Conservation (phyloP, 495 filamentous ascomycete species). For the Daldinia caldariorum region DNA sequence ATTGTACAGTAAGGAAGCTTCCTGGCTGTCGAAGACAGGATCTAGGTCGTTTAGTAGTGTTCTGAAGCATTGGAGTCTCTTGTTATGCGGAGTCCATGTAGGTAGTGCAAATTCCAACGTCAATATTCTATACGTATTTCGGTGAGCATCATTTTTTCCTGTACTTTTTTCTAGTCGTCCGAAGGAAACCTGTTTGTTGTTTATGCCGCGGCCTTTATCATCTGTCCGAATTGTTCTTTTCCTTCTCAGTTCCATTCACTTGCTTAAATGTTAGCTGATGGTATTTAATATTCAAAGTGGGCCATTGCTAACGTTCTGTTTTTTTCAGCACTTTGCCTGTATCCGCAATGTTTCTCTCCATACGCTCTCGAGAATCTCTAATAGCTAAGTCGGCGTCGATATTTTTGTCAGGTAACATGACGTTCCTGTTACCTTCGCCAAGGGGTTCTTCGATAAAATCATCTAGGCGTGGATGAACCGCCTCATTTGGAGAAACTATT, state of each 20-base stretch:
- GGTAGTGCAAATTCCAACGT: not conserved
- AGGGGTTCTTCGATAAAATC: conserved; percentile 23
- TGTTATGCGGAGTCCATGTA: not conserved
- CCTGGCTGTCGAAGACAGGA: not conserved
- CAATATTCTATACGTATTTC: not conserved
- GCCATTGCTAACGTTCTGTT: not conserved
- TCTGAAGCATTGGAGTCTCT: not conserved
- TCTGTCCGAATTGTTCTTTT: no score
- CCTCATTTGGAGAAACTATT: not conserved
- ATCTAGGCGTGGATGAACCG: conserved; percentile 15
- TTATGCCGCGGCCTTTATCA: no score
- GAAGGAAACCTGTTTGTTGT: not conserved
- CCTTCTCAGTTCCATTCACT: not conserved
- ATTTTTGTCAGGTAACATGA: conserved; percentile 22
- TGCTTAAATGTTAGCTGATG: conserved; percentile 4
- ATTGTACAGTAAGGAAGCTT: not conserved
- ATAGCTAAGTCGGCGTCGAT: not conserved
- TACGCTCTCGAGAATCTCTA: not conserved
- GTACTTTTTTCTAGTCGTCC: not conserved
- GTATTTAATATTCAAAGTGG: not conserved
- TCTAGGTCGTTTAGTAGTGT: not conserved
- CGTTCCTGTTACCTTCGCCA: conserved; percentile 24
- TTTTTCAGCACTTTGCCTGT: not conserved
- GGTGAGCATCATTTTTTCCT: not conserved
- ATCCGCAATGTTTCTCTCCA: conserved; percentile 10